These are phyloP conservation scores for Dendrothele bispora DNA, from an alignment of 768 basidiomycete genomes.

Conservation along the genomic window DNA sequence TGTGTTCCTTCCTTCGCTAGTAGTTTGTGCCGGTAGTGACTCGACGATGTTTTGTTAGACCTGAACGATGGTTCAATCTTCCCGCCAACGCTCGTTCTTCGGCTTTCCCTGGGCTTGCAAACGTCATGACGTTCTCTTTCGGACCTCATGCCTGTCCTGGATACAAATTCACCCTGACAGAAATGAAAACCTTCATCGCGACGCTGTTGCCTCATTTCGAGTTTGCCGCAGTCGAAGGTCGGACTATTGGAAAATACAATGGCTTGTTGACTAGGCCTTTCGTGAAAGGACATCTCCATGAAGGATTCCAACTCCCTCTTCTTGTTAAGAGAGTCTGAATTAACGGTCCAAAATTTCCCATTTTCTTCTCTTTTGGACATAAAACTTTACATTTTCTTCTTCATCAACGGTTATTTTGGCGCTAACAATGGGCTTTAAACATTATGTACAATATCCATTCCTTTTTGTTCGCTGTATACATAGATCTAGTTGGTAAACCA, in stretches of 20 bases:
- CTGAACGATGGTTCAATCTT: constrained; percentile 52
- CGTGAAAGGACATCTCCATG: constrained; percentile 37
- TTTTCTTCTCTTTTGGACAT: no score
- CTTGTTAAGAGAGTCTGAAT: constrained; percentile 23
- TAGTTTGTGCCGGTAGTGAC: constrained; percentile 6
- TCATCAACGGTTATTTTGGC: no score
- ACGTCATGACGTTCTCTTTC: constrained; percentile 54
- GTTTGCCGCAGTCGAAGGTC: constrained; percentile 40
- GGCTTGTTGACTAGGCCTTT: constrained; percentile 51
- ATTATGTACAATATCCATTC: no score
- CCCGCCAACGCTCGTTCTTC: constrained; percentile 33
- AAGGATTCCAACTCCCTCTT: constrained; percentile 42
- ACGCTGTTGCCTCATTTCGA: constrained; percentile 44
- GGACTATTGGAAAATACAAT: constrained; percentile 46
- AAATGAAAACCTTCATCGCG: constrained; percentile 53
- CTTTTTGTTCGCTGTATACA: no score
- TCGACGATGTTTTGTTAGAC: constrained; percentile 30
- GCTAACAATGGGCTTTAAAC: no score
- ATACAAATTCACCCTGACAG: constrained; percentile 43
- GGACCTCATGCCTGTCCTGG: constrained; percentile 53
- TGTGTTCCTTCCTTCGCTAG: constrained; percentile 16
- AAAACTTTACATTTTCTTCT: no score
- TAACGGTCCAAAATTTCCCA: no score
- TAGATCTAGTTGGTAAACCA: no score
- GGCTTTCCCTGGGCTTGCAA: constrained; percentile 45